These are phyloP conservation scores for Magnusiomyces tetraspermus DNA, from an alignment of 1,139 yeast species.

Conservation along the genomic window DNA sequence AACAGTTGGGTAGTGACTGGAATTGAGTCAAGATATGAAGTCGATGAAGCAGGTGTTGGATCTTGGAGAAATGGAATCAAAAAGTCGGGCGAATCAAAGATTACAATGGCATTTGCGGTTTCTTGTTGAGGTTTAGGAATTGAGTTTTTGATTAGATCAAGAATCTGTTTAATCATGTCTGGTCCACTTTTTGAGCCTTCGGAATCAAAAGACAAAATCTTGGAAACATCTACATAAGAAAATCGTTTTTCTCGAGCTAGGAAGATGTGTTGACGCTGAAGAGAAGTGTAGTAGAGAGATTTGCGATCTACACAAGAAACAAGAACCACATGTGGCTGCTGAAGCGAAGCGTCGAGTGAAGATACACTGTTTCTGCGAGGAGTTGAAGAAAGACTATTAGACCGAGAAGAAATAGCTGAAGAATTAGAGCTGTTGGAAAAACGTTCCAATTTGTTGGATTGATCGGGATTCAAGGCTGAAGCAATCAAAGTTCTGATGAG, in stretches of 20 bases:
- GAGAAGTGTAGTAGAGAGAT: background rate
- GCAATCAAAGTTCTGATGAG: slow-evolving; percentile 1
- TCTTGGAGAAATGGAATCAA: background rate
- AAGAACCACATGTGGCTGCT: background rate
- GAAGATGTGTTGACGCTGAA: background rate
- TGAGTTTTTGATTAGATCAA: background rate
- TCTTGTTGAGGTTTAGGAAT: background rate
- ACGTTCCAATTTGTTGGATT: background rate
- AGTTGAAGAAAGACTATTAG: background rate
- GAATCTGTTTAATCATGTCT: background rate
- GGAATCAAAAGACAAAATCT: background rate
- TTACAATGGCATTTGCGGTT: background rate
- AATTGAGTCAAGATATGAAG: background rate
- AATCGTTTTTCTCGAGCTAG: background rate
- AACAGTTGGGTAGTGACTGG: background rate
- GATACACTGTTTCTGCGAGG: background rate
- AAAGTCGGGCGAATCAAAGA: slow-evolving; percentile 5
- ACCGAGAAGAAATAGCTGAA: background rate
- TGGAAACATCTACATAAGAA: background rate
- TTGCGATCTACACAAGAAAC: background rate
- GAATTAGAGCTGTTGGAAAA: background rate
- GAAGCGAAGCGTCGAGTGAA: background rate
- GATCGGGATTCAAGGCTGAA: background rate
- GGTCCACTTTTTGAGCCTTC: background rate
- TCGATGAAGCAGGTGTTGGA: background rate